Conservation (phyloP, 1,139 yeast species). For the Debaryomycetaceae sp. region DNA sequence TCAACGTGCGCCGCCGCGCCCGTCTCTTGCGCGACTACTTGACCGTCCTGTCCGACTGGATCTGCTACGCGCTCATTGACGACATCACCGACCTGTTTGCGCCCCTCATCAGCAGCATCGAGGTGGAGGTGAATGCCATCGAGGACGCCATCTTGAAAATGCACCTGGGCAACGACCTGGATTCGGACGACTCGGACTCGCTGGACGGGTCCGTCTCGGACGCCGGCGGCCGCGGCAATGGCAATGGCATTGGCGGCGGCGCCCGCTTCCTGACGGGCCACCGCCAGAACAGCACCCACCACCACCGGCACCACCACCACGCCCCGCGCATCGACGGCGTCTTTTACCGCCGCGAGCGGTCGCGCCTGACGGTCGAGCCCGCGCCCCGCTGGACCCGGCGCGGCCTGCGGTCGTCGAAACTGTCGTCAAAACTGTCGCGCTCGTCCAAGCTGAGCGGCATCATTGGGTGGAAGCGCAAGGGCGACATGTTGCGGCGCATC, state of each 20-base stretch:
- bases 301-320: no score
- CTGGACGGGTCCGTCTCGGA: slow-evolving; percentile 7
- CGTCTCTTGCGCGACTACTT: slow-evolving; percentile 78
- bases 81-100: slow-evolving; percentile 97
- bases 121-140: slow-evolving; percentile 81
- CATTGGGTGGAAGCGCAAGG: slow-evolving; percentile 78
- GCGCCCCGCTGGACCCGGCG: slow-evolving; percentile 1
- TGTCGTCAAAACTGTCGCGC: slow-evolving; percentile 6
- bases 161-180: slow-evolving; percentile 58
- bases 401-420: slow-evolving; percentile 4
- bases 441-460: slow-evolving; percentile 32
- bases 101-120: slow-evolving; percentile 89
- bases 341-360: slow-evolving; percentile 26
- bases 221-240: not conserved
- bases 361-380: slow-evolving; percentile 30
- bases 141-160: slow-evolving; percentile 82
- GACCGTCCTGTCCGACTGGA: slow-evolving; percentile 91
- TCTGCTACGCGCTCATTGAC: slow-evolving; percentile 91
- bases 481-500: slow-evolving; percentile 87
- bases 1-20: slow-evolving; percentile 88
- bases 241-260: not conserved
- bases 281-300: not conserved
- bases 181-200: slow-evolving; percentile 8
- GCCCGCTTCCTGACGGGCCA: not conserved
- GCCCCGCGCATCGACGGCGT: slow-evolving; percentile 7